Evolutionary conservation across 495 filamentous ascomycete species (phyloP).

Genomic region (Xylaria intraflava): DNA sequence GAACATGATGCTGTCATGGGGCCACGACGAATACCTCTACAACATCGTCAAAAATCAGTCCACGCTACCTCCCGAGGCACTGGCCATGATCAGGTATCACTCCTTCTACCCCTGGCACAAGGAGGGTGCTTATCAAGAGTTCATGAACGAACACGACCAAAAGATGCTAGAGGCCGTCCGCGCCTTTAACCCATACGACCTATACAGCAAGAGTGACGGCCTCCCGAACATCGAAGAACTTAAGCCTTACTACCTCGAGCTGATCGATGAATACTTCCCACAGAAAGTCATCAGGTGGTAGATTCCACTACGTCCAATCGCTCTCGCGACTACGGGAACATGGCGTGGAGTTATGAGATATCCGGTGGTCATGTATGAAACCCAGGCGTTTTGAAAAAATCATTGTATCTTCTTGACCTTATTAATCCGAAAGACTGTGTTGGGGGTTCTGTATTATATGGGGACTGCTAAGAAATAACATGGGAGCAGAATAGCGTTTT

Average conservation of each 20-base stretch:
- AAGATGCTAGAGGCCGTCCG: constrained; percentile 70
- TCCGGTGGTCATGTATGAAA: no score
- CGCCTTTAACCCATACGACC: constrained; percentile 85
- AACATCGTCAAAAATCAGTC: constrained; percentile 74
- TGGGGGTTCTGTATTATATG: no score
- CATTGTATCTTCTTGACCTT: no score
- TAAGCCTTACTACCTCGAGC: constrained; percentile 76
- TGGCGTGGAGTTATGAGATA: neutral
- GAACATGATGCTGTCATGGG: constrained; percentile 84
- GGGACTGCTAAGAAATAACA: no score
- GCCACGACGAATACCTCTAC: constrained; percentile 89
- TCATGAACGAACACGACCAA: constrained; percentile 77
- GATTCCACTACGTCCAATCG: neutral
- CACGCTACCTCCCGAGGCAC: constrained; percentile 66
- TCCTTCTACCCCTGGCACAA: constrained; percentile 88
- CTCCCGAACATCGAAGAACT: constrained; percentile 66
- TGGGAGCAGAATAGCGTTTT: no score
- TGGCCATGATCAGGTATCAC: constrained; percentile 88
- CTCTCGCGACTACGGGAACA: neutral
- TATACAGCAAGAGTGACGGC: constrained; percentile 88
- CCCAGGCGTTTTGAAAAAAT: no score
- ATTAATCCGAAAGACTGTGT: no score
- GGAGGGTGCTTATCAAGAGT: constrained; percentile 65
- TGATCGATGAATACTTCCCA: constrained; percentile 83
- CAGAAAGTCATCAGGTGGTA: constrained; percentile 73